Conservation (phyloP, 2,329 filamentous ascomycete genomes). For the Orbilia javanica region DNA sequence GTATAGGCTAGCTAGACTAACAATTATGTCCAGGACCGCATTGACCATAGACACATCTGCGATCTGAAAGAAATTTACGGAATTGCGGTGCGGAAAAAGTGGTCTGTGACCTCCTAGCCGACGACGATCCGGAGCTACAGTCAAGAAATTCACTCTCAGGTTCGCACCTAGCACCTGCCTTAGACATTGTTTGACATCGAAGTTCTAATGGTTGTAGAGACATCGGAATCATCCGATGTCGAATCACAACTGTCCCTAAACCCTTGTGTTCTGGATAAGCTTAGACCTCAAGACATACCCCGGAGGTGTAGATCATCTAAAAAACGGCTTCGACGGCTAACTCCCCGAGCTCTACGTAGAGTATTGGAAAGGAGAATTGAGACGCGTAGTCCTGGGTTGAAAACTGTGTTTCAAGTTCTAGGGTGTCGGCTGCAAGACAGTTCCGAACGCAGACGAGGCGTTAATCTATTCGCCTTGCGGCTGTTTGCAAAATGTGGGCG, state of each 20-base stretch:
- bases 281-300: conserved; percentile 10
- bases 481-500: not conserved
- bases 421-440: conserved; percentile 12
- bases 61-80: conserved; percentile 21
- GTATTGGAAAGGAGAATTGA: conserved; percentile 17
- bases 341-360: conserved; percentile 19
- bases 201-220: not conserved
- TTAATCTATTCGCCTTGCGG: conserved; percentile 16
- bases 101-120: not conserved
- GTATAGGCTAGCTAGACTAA: not conserved
- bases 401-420: conserved; percentile 39
- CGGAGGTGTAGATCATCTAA: conserved; percentile 41
- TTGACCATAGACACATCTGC: conserved; percentile 13
- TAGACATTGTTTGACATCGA: not conserved
- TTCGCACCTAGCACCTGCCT: not conserved
- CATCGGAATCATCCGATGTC: conserved; percentile 1
- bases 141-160: not conserved
- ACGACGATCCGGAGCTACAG: conserved; percentile 52
- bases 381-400: conserved; percentile 23
- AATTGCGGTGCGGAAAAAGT: conserved; percentile 32
- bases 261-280: not conserved
- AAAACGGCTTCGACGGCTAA: conserved; percentile 50
- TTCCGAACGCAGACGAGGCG: conserved; percentile 15
- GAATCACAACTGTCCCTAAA: not conserved
- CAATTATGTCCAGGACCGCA: not conserved